Percentiles rank a stretch among this genome's conserved stretches.
These are phyloP conservation scores for Cicer bijugum DNA, from an alignment of 306 rosid species.

Conservation along the genomic window DNA sequence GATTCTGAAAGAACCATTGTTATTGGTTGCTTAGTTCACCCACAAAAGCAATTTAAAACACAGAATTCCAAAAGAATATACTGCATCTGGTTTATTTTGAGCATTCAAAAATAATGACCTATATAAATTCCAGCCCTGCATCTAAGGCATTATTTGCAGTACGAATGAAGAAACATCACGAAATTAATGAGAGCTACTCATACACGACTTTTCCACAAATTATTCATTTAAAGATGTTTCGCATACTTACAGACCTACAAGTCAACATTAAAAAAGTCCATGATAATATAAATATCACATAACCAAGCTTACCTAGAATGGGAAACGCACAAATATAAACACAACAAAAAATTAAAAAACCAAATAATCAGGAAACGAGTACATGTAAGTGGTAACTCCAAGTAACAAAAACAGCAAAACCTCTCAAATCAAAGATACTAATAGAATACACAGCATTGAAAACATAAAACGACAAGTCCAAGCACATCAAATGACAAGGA, in stretches of 20 bases:
- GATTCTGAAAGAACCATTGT: constrained; percentile 33
- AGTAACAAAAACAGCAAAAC: constrained; percentile 11
- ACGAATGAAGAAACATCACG: not conserved
- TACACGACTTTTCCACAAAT: constrained; percentile 3
- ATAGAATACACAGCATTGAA: constrained; percentile 1
- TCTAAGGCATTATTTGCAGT: constrained; percentile 1
- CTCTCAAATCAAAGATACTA: constrained; percentile 7
- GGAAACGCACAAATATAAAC: constrained; percentile 21
- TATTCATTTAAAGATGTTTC: not conserved
- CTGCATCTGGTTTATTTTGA: constrained; percentile 30
- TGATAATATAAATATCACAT: not conserved
- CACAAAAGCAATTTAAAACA: constrained; percentile 18
- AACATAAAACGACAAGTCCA: constrained; percentile 25
- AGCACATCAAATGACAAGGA: not conserved
- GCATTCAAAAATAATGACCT: constrained; percentile 12
- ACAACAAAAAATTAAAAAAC: not conserved
- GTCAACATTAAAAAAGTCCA: constrained; percentile 21
- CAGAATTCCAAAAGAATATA: not conserved
- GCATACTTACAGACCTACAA: not conserved
- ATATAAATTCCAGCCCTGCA: not conserved
- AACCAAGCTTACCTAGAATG: constrained; percentile 3
- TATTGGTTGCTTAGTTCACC: constrained; percentile 9
- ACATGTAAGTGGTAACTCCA: constrained; percentile 14
- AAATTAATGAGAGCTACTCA: constrained; percentile 9
- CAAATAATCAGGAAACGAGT: constrained; percentile 11